Conservation (phyloP, 179 eudicot species). For the Carnegiea gigantea region DNA sequence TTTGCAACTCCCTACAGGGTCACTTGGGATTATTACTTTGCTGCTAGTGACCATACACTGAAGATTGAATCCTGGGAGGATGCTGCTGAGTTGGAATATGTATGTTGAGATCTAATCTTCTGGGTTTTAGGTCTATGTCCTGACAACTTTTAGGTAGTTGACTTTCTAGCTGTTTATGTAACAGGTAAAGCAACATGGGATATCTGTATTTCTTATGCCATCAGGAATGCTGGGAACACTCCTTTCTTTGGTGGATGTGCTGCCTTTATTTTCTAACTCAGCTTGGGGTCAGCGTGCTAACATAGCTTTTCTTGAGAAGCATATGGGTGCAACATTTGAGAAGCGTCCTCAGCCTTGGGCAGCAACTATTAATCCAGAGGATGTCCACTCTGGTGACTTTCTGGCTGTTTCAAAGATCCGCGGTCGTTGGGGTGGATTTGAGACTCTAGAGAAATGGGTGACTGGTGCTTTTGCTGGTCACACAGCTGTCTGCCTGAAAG, state of each 20-base stretch:
- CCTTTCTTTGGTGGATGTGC: conserved; percentile 81
- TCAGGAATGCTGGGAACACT: conserved; percentile 98
- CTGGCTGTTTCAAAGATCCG: conserved; percentile 94
- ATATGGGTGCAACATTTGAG: conserved; percentile 92
- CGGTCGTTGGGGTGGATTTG: conserved; percentile 99
- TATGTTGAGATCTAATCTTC: conserved; percentile 31
- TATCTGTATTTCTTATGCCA: conserved; percentile 96
- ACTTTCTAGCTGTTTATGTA: conserved; percentile 24
- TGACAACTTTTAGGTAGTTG: conserved; percentile 5
- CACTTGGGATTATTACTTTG: conserved; percentile 96
- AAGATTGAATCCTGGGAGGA: conserved; percentile 94
- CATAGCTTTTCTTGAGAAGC: conserved; percentile 78
- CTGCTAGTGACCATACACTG: conserved; percentile 73
- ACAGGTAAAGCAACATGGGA: conserved; percentile 96
- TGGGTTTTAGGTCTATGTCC: not conserved
- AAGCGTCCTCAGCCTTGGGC: conserved; percentile 79
- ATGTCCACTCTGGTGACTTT: conserved; percentile 96
- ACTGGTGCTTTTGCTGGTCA: conserved; percentile 99
- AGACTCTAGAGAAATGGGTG: conserved; percentile 98
- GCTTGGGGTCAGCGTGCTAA: conserved; percentile 92
- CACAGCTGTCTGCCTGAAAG: conserved; percentile 96
- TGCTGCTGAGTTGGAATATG: conserved; percentile 92
- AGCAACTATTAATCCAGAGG: conserved; percentile 70
- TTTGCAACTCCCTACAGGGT: conserved; percentile 94
- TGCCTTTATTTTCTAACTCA: conserved; percentile 89